phyloP scores from a whole-genome alignment of 495 filamentous ascomycete species.

The Aspergillus cavernicola region DNA sequence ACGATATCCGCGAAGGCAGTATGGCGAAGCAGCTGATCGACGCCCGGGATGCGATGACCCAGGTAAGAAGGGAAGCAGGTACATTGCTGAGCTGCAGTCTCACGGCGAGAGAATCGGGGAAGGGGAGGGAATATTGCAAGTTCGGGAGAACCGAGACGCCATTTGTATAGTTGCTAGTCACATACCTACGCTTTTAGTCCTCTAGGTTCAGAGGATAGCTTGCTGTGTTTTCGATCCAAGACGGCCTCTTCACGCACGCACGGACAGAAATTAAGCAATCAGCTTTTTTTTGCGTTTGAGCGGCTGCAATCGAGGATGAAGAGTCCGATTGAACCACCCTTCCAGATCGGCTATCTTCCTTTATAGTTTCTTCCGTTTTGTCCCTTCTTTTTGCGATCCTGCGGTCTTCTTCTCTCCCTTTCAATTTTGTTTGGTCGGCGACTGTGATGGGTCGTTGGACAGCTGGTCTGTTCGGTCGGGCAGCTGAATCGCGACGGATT shows the following conservation, averaged over 20 bases:
- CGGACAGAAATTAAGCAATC: slow-evolving; percentile 42
- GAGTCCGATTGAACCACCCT: slow-evolving; percentile 8
- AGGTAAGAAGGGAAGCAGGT: slow-evolving; percentile 35
- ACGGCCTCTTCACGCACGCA: slow-evolving; percentile 29
- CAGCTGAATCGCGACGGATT: slow-evolving; percentile 16
- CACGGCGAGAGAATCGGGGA: too few species aligned
- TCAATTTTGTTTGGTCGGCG: slow-evolving; percentile 3
- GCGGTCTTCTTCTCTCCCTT: slow-evolving; percentile 1
- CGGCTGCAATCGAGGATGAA: slow-evolving; percentile 17
- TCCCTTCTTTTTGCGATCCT: neutral
- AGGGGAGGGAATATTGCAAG: slow-evolving; percentile 9
- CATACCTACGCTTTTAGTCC: slow-evolving; percentile 24
- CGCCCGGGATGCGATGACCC: slow-evolving; percentile 25
- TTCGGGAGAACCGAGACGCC: neutral
- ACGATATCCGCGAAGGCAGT: slow-evolving; percentile 2
- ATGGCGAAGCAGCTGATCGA: neutral
- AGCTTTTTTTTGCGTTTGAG: slow-evolving; percentile 6
- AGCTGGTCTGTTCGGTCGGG: slow-evolving; percentile 16
- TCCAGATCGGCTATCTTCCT: neutral
- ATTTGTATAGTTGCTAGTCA: slow-evolving; percentile 11
- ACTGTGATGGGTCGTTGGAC: slow-evolving; percentile 1
- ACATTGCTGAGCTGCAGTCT: slow-evolving; percentile 40
- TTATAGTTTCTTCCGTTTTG: neutral
- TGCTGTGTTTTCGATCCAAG: slow-evolving; percentile 33
- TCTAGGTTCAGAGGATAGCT: slow-evolving; percentile 24